Evolutionary conservation across 768 basidiomycete species (phyloP).

Genomic region (Pleurotus djamor): DNA sequence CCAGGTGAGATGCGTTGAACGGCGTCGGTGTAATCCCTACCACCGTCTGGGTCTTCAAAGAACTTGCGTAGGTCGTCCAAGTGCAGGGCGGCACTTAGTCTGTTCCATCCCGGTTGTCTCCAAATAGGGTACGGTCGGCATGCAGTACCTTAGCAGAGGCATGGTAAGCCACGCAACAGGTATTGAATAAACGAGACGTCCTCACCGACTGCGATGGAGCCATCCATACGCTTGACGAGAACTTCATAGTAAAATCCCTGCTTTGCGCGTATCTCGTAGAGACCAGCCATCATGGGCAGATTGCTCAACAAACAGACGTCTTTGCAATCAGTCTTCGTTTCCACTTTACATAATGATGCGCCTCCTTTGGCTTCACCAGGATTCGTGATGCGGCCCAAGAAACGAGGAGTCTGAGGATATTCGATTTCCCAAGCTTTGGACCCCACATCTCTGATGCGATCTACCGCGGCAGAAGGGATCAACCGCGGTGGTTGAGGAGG

Average conservation of each 20-base stretch:
- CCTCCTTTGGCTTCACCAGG: slow-evolving; percentile 27
- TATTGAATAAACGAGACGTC: neutral
- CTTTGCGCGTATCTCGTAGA: slow-evolving; percentile 55
- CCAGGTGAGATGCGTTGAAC: slow-evolving; percentile 34
- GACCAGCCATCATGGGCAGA: slow-evolving; percentile 57
- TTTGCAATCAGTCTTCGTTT: slow-evolving; percentile 38
- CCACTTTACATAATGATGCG: slow-evolving; percentile 35
- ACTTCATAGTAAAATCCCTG: slow-evolving; percentile 66
- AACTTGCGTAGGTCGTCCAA: slow-evolving; percentile 74
- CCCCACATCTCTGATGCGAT: slow-evolving; percentile 44
- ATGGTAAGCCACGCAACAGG: neutral
- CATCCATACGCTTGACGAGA: slow-evolving; percentile 52
- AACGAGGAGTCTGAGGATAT: slow-evolving; percentile 35
- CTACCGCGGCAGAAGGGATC: slow-evolving; percentile 50
- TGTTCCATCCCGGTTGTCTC: slow-evolving; percentile 72
- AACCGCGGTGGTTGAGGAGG: slow-evolving; percentile 40
- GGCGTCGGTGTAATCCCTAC: slow-evolving; percentile 47
- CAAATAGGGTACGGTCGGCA: slow-evolving; percentile 65
- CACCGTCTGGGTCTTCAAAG: slow-evolving; percentile 66
- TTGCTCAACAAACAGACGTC: slow-evolving; percentile 57
- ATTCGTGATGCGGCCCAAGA: slow-evolving; percentile 40
- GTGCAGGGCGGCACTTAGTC: slow-evolving; percentile 62
- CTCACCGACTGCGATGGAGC: slow-evolving; percentile 59
- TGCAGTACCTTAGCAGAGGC: slow-evolving; percentile 44
- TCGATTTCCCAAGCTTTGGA: slow-evolving; percentile 55